These are phyloP conservation scores for Fusarium sp. DNA, from an alignment of 2,329 filamentous ascomycete genomes.

Conservation along the genomic window DNA sequence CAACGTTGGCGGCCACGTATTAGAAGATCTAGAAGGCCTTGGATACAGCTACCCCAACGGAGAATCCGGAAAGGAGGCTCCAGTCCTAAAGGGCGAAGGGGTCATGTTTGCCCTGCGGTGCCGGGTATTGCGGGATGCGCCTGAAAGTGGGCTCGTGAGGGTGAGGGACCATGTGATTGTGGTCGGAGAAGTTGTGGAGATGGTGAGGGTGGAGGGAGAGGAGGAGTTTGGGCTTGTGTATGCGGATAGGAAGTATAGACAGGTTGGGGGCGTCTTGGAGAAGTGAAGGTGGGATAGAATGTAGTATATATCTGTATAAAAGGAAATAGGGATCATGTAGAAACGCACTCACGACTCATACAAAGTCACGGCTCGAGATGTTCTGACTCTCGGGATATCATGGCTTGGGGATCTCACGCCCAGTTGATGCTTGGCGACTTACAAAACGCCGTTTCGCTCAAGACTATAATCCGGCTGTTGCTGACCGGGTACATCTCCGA, in stretches of 20 bases:
- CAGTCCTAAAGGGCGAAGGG: constrained; percentile 62
- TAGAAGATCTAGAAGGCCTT: constrained; percentile 50
- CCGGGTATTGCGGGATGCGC: constrained; percentile 54
- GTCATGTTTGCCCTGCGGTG: constrained; percentile 64
- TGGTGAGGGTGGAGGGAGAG: constrained; percentile 49
- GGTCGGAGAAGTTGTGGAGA: constrained; percentile 62
- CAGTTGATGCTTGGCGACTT: not conserved
- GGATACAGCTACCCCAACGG: constrained; percentile 24
- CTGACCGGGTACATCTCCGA: not conserved
- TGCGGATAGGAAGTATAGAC: constrained; percentile 61
- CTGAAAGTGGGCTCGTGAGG: constrained; percentile 55
- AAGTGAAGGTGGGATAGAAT: constrained; percentile 28
- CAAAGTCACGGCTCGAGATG: not conserved
- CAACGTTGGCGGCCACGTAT: constrained; percentile 55
- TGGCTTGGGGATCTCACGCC: not conserved
- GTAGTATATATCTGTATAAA: constrained; percentile 28
- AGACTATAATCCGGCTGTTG: not conserved
- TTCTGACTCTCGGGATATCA: not conserved
- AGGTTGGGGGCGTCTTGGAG: constrained; percentile 52
- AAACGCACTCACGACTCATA: not conserved
- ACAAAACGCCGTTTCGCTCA: too few relatives aligned
- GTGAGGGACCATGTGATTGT: constrained; percentile 66
- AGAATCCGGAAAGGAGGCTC: constrained; percentile 43
- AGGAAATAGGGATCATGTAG: not conserved
- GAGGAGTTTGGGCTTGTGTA: constrained; percentile 61